Conservation (phyloP, 352 stramenopile species). For the Detonula confervacea region DNA sequence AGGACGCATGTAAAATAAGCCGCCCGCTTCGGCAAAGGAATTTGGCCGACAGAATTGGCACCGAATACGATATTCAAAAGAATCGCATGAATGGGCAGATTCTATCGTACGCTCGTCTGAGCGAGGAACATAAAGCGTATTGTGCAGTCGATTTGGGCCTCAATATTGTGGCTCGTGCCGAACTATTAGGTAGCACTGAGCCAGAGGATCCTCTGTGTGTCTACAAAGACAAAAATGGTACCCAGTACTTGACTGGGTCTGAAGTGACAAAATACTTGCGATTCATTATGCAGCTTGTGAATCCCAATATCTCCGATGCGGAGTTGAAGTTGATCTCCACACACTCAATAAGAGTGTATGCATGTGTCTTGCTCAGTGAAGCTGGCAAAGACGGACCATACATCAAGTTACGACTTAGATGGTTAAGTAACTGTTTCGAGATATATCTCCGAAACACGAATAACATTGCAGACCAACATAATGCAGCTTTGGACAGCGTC, state of each 20-base stretch:
- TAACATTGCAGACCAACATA: conserved; percentile 9
- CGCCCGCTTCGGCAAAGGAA: background rate
- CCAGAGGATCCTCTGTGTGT: conserved; percentile 12
- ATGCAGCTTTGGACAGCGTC: background rate
- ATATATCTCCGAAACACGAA: conserved; percentile 33
- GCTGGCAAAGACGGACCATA: conserved; percentile 13
- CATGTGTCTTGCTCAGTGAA: conserved; percentile 20
- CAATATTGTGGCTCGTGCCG: conserved; percentile 3
- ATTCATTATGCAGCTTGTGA: background rate
- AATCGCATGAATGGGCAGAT: conserved; percentile 16
- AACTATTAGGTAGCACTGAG: background rate
- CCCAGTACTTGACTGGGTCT: conserved; percentile 6
- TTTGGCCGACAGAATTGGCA: background rate
- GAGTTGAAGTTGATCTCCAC: conserved; percentile 11
- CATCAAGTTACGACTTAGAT: conserved; percentile 31
- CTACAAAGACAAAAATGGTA: conserved; percentile 1
- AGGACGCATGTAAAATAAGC: background rate
- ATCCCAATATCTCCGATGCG: background rate
- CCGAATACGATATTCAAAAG: conserved; percentile 16
- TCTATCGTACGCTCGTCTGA: background rate
- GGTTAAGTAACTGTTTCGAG: conserved; percentile 29
- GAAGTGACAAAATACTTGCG: background rate
- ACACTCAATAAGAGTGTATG: conserved; percentile 26
- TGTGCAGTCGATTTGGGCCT: background rate
- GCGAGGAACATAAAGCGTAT: background rate